Evolutionary conservation across 2,329 filamentous ascomycete genomes (phyloP), one percentile per base, ranked within the genome.

Genomic region (Fusarium coffeatum): DNA sequence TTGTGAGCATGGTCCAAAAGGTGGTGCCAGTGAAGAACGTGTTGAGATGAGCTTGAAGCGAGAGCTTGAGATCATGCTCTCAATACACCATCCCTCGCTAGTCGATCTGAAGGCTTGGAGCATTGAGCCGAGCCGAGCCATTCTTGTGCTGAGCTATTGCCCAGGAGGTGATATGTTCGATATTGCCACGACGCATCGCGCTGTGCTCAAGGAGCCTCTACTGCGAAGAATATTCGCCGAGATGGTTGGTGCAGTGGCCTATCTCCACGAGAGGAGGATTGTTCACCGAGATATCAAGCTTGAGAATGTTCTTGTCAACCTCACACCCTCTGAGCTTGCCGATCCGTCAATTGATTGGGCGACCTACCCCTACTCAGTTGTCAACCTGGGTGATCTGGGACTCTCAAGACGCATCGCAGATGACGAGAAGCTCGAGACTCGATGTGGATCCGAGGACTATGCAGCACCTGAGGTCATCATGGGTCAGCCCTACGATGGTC

Each of bases 261-360:
- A 98, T 82, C 84, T 99, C 50, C 96, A 99, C 80, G 84, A 88
- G 56, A 85, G 92, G 74, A 90, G 89, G 72, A 97, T 99, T 77
- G 95, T 98, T 56, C 96, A 99, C 78, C 90, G 96, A 64, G 96
- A 99, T 80, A 97, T 99, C 80, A 99, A 99, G 82, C 90, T 99
- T 63, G 96, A 99, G 85, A 88, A 98, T 79, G 93, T 98, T 43
- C 89, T 99, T 30, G 92, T 98, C 75, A 98, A 97, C 77, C 85
- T 97, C 49, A 88, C 92, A 0, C 83, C 88, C 7, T 78, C 87
- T 28, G 88, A 92, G 76, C 87, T 97, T 42, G 83, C 89, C n/a
- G 85, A 88, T 74, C 66, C 83, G 74, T 83, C 86, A 8, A 83
- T 87, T 34, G 87, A 95, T 75, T 97, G 93, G 86, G 83, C 86